Evolutionary conservation across 1,284 basidiomycete genomes (phyloP).

Genomic region (Leccinum griseonigrum): DNA sequence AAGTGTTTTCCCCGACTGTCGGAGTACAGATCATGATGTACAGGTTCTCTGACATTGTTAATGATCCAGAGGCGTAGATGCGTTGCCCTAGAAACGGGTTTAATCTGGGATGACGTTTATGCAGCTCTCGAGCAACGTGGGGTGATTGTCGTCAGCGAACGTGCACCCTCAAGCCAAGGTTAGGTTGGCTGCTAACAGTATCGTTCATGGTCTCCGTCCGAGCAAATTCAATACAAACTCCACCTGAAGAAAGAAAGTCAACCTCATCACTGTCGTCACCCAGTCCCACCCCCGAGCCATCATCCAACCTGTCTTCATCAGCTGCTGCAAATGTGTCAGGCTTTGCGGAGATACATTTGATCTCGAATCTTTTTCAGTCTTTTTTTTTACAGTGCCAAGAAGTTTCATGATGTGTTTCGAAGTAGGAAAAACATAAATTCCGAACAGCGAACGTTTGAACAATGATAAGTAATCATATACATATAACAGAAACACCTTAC

Average conservation of each 20-base stretch:
- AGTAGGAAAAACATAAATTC: no score
- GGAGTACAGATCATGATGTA: conserved; percentile 58
- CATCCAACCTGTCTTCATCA: not conserved
- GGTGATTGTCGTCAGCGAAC: conserved; percentile 53
- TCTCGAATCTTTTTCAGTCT: no score
- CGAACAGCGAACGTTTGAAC: no score
- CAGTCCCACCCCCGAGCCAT: no score
- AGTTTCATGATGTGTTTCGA: no score
- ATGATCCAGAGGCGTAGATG: conserved; percentile 35
- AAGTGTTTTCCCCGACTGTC: conserved; percentile 34
- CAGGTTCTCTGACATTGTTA: conserved; percentile 45
- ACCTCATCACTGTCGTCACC: no score
- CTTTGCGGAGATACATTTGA: no score
- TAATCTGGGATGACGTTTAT: conserved; percentile 61
- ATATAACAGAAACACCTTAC: no score
- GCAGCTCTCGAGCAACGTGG: conserved; percentile 40
- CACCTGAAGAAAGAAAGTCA: not conserved
- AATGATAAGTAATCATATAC: no score
- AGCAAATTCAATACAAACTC: not conserved
- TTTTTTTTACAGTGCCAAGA: no score
- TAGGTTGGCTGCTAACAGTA: no score
- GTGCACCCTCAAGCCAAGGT: conserved; percentile 29
- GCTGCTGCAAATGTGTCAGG: not conserved
- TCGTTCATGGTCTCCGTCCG: no score
- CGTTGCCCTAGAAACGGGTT: conserved; percentile 44